phyloP scores from a whole-genome alignment of 192 early-diverging fungal genomes.

The Geranomyces michiganensis region DNA sequence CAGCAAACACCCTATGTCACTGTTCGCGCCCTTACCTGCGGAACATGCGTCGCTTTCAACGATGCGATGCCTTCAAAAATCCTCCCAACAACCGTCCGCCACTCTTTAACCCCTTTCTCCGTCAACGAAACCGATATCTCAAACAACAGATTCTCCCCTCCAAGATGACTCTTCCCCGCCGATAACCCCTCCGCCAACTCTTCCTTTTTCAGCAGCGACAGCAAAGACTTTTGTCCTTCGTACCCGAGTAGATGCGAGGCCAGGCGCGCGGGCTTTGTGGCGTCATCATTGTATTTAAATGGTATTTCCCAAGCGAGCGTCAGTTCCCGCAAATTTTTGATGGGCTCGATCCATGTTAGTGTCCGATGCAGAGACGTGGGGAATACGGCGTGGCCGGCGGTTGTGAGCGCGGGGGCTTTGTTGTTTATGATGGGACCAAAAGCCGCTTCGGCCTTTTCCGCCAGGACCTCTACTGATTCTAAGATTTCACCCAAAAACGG shows the following conservation, averaged over 20 bases:
- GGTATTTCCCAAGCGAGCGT: conserved; percentile 46
- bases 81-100: conserved; percentile 29
- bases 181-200: conserved; percentile 39
- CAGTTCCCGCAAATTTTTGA: conserved; percentile 44
- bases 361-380: conserved; percentile 29
- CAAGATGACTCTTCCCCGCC: conserved; percentile 33
- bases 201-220: conserved; percentile 34
- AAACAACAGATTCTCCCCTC: conserved; percentile 39
- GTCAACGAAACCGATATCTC: conserved; percentile 42
- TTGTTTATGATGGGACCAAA: conserved; percentile 24
- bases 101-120: conserved; percentile 33
- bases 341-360: conserved; percentile 42
- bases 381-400: conserved; percentile 7
- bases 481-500: no score
- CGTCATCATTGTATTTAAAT: conserved; percentile 29
- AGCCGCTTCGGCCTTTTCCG: conserved; percentile 14
- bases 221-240: conserved; percentile 40
- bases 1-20: background rate
- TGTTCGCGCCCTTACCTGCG: conserved; percentile 7
- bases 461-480: conserved; percentile 32
- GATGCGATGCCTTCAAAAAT: conserved; percentile 27
- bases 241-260: conserved; percentile 38
- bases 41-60: conserved; percentile 21
- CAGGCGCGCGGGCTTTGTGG: conserved; percentile 36
- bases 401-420: conserved; percentile 2